A percentile compares a stretch with the other conserved stretches of the same genome.
Conservation (phyloP, 495 filamentous ascomycete genomes). For the Penicillium malachiteum region DNA sequence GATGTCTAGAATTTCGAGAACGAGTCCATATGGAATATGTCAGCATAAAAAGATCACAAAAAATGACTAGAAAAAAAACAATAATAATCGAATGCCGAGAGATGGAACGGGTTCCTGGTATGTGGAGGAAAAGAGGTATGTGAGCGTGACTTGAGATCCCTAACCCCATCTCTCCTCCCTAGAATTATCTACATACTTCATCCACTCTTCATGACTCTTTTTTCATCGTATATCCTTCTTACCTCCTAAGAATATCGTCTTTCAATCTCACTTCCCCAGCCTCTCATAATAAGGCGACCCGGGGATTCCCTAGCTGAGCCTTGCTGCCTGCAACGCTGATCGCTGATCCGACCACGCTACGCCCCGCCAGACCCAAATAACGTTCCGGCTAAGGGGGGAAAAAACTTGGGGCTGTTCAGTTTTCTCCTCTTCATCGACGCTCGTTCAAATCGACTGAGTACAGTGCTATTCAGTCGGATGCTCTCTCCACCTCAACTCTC, state of each 20-base stretch:
- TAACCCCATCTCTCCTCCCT: too few species aligned
- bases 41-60: background rate
- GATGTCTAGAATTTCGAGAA: conserved; percentile 6
- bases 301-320: background rate
- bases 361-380: conserved; percentile 5
- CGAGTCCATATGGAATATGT: background rate
- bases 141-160: too few species aligned
- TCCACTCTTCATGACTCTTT: background rate
- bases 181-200: too few species aligned
- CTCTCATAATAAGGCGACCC: background rate
- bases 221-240: too few species aligned
- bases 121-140: too few species aligned
- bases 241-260: conserved; percentile 1
- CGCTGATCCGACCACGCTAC: conserved; percentile 2
- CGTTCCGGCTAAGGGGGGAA: background rate
- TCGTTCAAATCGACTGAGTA: background rate
- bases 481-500: background rate
- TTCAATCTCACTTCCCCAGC: background rate
- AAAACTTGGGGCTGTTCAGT: background rate
- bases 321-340: conserved; percentile 5
- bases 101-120: too few species aligned
- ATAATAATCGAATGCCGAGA: too few species aligned
- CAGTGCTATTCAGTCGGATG: background rate
- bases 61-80: background rate
- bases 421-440: background rate